Evolutionary conservation across 2,329 filamentous ascomycete species (phyloP), one percentile per base, ranked within the genome.

Genomic region (Diaporthe nobilis): DNA sequence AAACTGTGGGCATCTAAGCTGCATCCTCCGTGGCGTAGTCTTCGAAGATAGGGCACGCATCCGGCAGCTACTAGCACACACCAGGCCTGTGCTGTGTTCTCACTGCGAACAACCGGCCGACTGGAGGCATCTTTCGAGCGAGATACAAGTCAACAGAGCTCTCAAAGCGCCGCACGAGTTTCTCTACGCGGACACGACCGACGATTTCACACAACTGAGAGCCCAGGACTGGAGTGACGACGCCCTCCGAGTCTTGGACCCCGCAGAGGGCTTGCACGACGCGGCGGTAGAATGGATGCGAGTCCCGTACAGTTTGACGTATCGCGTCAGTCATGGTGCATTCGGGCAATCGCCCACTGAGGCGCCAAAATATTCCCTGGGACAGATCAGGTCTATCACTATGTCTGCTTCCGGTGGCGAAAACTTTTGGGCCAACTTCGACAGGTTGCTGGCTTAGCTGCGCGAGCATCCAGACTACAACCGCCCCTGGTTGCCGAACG

Each of bases 21-120:
- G 1, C 12, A 13, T 61, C 60, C 3, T 31, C 17, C 1, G 1
- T 22, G n/a, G 8, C 3, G 25, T 5, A 8, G 1, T n/a, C n/a
- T 1, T 3, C 20, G n/a, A 42, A 9, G 22, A 25, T 12, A 39
- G 9, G 5, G 28, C 31, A 34, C n/a, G 12, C 13, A 7, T 20
- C 37, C 3, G 1, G 34, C 20, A 8, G 8, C 10, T 0, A 7
- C 1, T 7, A 13, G 9, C 20, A 6, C 4, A 7, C 4, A 3
- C 0, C 34, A 20, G 39, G 17, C 8, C 3, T 34, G n/a, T 20
- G 22, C 1, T 4, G 34, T 61, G 58, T 13, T 0, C 1, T 1
- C 13, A 20, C 6, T 44, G 60, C 39, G 2, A 4, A 6, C 2
- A 1, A 2, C 2, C 4, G 9, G 37, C 60, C 1, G 17, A 17